Base-by-base conservation (phyloP, 2,329 filamentous ascomycete genomes). In the Fusarium chlamydosporum region DNA sequence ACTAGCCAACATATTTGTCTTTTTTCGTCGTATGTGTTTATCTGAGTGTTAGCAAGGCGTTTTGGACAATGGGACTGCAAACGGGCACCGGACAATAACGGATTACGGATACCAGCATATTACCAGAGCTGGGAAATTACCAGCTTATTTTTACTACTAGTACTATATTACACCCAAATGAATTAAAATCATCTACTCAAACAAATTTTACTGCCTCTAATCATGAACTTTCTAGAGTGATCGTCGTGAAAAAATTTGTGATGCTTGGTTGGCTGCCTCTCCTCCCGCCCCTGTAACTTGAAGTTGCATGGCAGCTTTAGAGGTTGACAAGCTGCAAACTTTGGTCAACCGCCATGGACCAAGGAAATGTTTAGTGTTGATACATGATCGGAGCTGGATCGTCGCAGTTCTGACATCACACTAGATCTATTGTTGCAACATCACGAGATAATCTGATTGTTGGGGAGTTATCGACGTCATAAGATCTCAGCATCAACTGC, bases 1-100 rank as follows among this genome's bases (percentile, higher is more conserved):
- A 70, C 63, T 58, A 65, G 56, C 20, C 46, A 47, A 20, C 35
- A 47, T n/a, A 33, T 42, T 47, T 45, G 31, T 37, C n/a, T 47
- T 37, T 34, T 42, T 35, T 31, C 23, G 23, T 37, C 20, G 34
- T 50, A 53, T 53, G 38, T 35, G 43, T 43, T 53, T 51, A 34
- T 58, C 40, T 71, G 41, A 20, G 35, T 60, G 60, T 65, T 50
- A 70, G 67, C 67, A 68, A 52, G 67, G 67, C 67, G 67, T 68
- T 70, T 31, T 51, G 63, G 60, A 53, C 48, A 68, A 56, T n/a
- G 20, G 50, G 20, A 54, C 18, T 31, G 52, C 31, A 64, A 51
- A 52, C 16, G 42, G 52, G 46, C 23, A 65, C 51, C 34, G 41
- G 59, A 50, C 57, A 61, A 69, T 47, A 51, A 69, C 34, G 53